Base-by-base conservation (phyloP, 2,329 filamentous ascomycete genomes). In the Fusarium transvaalense region DNA sequence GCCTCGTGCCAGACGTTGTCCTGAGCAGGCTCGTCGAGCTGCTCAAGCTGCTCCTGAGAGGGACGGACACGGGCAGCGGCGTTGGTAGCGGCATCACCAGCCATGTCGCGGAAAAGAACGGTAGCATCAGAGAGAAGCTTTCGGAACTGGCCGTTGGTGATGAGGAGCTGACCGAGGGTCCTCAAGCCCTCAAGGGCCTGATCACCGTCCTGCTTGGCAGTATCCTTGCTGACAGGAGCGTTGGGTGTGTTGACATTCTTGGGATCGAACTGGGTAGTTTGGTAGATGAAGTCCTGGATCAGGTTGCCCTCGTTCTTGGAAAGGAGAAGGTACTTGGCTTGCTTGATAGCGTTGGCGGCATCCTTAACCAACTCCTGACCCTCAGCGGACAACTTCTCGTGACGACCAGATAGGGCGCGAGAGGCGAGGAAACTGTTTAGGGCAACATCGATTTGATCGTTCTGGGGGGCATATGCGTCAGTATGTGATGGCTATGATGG, bases 251-350 rank as follows among this genome's bases (percentile, higher is more conserved):
- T 78, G 27, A 92, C 85, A 52, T 86, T 84, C 74, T 85, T 89
- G 59, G 87, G 82, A 54, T 89, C 88, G 66, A 96, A 89, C 46
- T 92, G 86, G 76, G 93, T 89, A 0, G 94, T 94, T 77, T 97
- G 92, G 91, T 92, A 99, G 80, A 98, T 93, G 80, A 99, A 98
- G 75, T 99, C 94, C 77, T 99, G 96, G 21, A 99, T 83, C 60
- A 98, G 82, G 75, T 99, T 94, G 76, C 94, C 96, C 62, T 97
- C 88, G 77, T 99, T 99, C 87, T 98, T 99, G 82, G 91, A 92
- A 27, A 99, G 84, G 10, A 98, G 82, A 14, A 99, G 86, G 59
- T 89, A 82, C 84, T 97, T 97, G 61, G 95, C 91, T 78, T 96
- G 88, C 74, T 91, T 88, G 45, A 99, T 89, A 52, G 97, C 93